Evolutionary conservation across 768 basidiomycete genomes (phyloP).

Genomic region (Albatrellus ellisii): DNA sequence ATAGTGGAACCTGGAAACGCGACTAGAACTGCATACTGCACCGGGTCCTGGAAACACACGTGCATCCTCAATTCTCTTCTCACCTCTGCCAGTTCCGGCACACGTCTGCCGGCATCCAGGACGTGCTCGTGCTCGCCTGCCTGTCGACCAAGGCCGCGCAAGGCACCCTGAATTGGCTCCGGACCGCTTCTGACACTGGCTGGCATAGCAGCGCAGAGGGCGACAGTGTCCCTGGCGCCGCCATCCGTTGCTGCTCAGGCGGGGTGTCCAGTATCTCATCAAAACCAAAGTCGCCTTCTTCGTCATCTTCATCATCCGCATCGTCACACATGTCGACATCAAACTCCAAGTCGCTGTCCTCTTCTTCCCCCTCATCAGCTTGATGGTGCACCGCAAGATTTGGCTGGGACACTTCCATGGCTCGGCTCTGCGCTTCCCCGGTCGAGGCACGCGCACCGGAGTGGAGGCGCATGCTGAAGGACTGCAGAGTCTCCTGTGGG

Average conservation of each 20-base stretch:
- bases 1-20: too few relatives aligned
- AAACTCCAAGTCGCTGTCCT: constrained; percentile 2
- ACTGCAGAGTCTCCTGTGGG: neutral
- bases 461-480: too few relatives aligned
- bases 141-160: neutral
- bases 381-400: constrained; percentile 4
- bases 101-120: neutral
- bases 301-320: constrained; percentile 7
- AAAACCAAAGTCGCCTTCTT: neutral
- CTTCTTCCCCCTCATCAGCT: constrained; percentile 6
- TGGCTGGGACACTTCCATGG: constrained; percentile 4
- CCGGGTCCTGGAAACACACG: too few relatives aligned
- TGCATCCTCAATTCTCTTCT: too few relatives aligned
- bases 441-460: neutral
- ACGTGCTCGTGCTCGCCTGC: neutral
- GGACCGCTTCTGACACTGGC: constrained; percentile 9
- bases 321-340: constrained; percentile 3
- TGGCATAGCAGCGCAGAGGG: constrained; percentile 10
- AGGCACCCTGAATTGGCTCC: constrained; percentile 6
- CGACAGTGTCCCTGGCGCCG: constrained; percentile 5
- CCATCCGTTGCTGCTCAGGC: neutral
- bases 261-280: neutral
- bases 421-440: constrained; percentile 1
- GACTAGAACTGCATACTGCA: too few relatives aligned
- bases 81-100: neutral